Percentiles rank a stretch among this genome's conserved stretches.
These are phyloP conservation scores for Phalaenopsis aphrodite DNA, from an alignment of 106 monocot species.

Conservation along the genomic window DNA sequence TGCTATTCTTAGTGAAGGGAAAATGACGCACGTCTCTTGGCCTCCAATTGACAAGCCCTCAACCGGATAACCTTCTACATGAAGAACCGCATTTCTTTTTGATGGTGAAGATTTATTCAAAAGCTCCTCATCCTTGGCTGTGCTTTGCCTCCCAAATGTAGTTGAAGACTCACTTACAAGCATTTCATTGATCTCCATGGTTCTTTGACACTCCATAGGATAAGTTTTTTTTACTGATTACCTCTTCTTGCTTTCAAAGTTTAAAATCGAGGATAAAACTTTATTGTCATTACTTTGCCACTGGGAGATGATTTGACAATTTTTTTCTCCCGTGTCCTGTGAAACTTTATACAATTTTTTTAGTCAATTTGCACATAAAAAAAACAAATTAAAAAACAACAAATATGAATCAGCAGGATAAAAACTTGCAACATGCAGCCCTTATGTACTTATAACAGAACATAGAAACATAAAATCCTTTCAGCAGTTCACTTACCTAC, in stretches of 20 bases:
- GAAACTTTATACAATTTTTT: neutral
- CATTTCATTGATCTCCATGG: neutral
- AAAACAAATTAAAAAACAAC: neutral
- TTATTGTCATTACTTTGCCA: neutral
- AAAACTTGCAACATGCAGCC: neutral
- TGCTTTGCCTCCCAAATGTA: neutral
- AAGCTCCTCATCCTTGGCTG: slow-evolving; percentile 3
- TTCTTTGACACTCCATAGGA: neutral
- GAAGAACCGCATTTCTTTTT: slow-evolving; percentile 27
- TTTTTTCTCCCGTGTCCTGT: neutral
- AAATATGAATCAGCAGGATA: neutral
- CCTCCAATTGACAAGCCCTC: slow-evolving; percentile 92
- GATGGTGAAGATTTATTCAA: neutral
- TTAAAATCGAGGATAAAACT: neutral
- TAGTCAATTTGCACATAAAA: neutral
- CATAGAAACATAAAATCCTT: too few relatives aligned
- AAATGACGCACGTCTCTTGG: slow-evolving; percentile 89
- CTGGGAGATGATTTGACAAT: neutral
- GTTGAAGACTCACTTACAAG: neutral
- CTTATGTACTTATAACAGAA: too few relatives aligned
- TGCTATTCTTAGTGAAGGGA: slow-evolving; percentile 69
- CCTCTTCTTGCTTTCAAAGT: neutral
- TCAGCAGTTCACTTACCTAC: too few relatives aligned
- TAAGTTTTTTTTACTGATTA: neutral
- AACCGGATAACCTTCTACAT: slow-evolving; percentile 72